A percentile compares a stretch with the other conserved stretches of the same genome.
phyloP scores from a whole-genome alignment of 331 rosid species.

The Rhamnella rubrinervis region DNA sequence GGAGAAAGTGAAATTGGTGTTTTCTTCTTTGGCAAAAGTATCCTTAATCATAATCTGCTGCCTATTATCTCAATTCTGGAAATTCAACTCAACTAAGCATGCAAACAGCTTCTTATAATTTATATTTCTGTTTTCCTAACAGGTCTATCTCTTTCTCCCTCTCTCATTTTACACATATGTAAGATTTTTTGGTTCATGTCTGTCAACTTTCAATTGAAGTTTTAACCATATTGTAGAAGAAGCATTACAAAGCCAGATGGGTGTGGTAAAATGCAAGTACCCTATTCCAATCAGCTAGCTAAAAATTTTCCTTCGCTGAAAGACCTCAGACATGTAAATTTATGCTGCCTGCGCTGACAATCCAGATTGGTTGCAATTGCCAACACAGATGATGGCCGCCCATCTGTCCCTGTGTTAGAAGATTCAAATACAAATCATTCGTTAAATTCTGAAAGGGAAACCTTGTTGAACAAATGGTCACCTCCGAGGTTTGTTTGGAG shows the following conservation, averaged over 20 bases:
- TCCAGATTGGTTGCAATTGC: conserved; percentile 51
- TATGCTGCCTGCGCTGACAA: conserved; percentile 18
- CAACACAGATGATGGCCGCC: conserved; percentile 53
- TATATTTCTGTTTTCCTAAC: conserved; percentile 45
- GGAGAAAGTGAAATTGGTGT: neutral
- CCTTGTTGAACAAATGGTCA: conserved; percentile 64
- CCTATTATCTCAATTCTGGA: neutral
- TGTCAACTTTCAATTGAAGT: conserved; percentile 18
- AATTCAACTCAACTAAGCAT: conserved; percentile 31
- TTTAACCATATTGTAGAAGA: conserved; percentile 40
- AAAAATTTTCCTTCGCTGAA: conserved; percentile 26
- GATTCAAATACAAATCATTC: conserved; percentile 56
- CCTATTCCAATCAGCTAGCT: conserved; percentile 30
- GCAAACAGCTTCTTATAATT: conserved; percentile 59
- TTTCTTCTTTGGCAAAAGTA: neutral
- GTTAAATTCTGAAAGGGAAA: conserved; percentile 32
- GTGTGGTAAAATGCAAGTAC: conserved; percentile 32
- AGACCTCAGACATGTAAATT: conserved; percentile 33
- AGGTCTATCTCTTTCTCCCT: conserved; percentile 37
- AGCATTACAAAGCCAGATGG: conserved; percentile 26
- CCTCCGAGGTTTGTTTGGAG: conserved; percentile 92
- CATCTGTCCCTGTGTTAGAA: conserved; percentile 43
- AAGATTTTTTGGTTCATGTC: neutral
- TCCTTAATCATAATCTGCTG: neutral
- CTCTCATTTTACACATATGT: neutral